Conservation (phyloP, 2,329 filamentous ascomycete species). For the Fusarium devonianum region DNA sequence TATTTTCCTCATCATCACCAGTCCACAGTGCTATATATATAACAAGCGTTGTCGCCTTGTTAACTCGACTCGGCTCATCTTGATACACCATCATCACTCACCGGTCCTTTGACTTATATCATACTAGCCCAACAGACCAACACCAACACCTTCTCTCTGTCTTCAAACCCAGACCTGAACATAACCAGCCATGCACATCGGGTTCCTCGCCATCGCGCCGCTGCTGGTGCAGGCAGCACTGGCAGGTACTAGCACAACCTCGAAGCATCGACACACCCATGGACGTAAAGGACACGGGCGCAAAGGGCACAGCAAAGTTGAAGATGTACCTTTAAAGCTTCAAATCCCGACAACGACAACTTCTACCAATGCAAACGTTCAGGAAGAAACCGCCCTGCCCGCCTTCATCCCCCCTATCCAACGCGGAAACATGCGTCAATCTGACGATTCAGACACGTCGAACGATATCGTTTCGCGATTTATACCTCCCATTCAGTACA, state of each 20-base stretch:
- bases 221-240: constrained; percentile 39
- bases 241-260: constrained; percentile 33
- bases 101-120: neutral
- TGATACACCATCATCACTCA: constrained; percentile 5
- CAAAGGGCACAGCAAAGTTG: constrained; percentile 1
- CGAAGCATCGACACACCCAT: constrained; percentile 28
- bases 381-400: constrained; percentile 16
- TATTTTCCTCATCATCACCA: constrained; percentile 9
- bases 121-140: constrained; percentile 8
- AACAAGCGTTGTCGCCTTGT: constrained; percentile 13
- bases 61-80: neutral
- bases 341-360: neutral
- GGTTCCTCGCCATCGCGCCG: constrained; percentile 33
- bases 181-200: constrained; percentile 33
- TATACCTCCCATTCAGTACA: neutral
- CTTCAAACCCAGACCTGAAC: neutral
- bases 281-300: constrained; percentile 21
- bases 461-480: neutral
- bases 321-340: neutral
- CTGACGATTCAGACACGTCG: neutral
- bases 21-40: constrained; percentile 22
- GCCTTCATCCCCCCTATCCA: constrained; percentile 21
- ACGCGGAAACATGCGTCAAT: neutral
- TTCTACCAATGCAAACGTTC: neutral
- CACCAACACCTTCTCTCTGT: neutral